Conservation (phyloP, 2,329 filamentous ascomycete species). For the Ceratocystis lukuohia region DNA sequence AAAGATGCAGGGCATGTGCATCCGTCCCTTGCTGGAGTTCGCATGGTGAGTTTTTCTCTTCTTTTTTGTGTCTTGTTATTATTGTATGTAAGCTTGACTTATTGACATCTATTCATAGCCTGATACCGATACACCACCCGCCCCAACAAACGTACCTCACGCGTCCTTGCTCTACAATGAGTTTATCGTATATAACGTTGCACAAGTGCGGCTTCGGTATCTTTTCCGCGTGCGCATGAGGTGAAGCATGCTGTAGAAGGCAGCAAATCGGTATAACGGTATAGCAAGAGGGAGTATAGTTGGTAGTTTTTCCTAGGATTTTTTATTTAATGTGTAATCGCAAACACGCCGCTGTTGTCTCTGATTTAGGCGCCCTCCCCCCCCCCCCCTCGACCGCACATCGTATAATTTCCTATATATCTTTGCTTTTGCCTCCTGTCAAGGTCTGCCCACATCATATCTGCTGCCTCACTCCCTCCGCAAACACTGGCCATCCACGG, state of each 20-base stretch:
- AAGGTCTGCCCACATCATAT: no score
- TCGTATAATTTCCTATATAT: no score
- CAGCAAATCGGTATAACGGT: not conserved
- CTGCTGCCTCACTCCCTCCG: no score
- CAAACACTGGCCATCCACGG: no score
- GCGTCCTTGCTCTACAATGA: constrained; percentile 54
- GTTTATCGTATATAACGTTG: constrained; percentile 57
- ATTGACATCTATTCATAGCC: constrained; percentile 30
- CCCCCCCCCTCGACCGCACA: no score
- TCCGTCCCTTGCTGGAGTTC: constrained; percentile 49
- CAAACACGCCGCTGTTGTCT: no score
- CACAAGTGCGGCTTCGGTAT: constrained; percentile 57
- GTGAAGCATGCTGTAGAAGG: constrained; percentile 23
- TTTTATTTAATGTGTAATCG: no score
- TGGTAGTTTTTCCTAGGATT: not conserved
- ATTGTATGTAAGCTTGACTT: not conserved
- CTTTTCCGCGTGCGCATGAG: constrained; percentile 48
- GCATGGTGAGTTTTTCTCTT: constrained; percentile 43
- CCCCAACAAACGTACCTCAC: constrained; percentile 32
- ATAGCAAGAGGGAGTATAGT: not conserved
- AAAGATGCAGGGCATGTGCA: constrained; percentile 60
- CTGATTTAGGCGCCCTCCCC: no score
- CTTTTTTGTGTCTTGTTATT: not conserved
- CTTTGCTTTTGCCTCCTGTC: no score
- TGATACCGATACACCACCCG: constrained; percentile 35